Evolutionary conservation across 2,329 filamentous ascomycete genomes (phyloP), one percentile per base, ranked within the genome.

Genomic region (Sodiomyces alkalinus): DNA sequence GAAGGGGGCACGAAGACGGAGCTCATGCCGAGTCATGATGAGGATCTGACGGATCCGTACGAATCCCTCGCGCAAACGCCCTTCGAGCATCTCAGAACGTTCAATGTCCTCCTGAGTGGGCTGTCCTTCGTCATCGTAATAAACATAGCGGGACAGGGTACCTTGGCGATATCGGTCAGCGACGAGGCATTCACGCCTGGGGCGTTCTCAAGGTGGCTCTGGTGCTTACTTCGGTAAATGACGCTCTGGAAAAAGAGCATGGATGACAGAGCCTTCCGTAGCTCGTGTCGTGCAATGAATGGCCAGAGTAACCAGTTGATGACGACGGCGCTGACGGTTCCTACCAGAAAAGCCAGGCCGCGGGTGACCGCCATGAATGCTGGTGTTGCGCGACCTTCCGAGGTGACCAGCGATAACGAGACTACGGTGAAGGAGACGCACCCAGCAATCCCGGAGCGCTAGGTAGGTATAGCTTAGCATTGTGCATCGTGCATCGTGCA

Each of bases 221-320:
- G n/a, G n/a, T n/a, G n/a, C 49, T 36, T 34, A 60, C 59, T 57
- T 42, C 68, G 52, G 41, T 73, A 74, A 6, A 71, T 55, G 33
- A 72, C 59, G 32, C 64, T 67, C 33, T 62, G 58, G 39, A 69
- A 68, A 27, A 70, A 63, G 37, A 73, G 51, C 63, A 68, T 72
- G 3, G 58, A 52, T 1, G 66, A 64, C 2, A 70, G 43, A 0
- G 64, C 65, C 33, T 61, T 64, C 14, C 68, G 51, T 10, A 74
- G 53, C 41, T 72, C 68, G 38, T 71, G 67, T 9, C 68, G 55
- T 8, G 68, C 68, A 5, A 73, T 56, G 35, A 74, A 74, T 3
- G 68, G 68, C 68, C 68, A 74, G 4, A 74, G 47, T 9, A 68
- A 40, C 67, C 66, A 73, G 37, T 71, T 73, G 10, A 71, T 57